A percentile compares a stretch with the other conserved stretches of the same genome.
phyloP scores from a whole-genome alignment of 1,284 basidiomycete genomes.

The Cystobasidium pallidum region DNA sequence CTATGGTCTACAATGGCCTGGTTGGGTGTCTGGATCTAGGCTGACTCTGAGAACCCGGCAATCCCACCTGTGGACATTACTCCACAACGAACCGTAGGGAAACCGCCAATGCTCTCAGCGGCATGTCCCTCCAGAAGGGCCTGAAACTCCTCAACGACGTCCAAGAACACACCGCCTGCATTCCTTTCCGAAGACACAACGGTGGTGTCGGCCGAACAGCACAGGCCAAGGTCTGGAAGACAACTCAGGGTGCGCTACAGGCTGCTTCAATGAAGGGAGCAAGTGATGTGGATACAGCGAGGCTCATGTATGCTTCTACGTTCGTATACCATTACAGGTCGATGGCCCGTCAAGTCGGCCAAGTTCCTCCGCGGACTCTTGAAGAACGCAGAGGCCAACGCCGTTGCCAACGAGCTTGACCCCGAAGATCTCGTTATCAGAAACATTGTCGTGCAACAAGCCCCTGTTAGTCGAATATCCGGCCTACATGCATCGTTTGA shows the following conservation, averaged over 20 bases:
- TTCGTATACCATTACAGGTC: constrained; percentile 62
- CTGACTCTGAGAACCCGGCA: constrained; percentile 13
- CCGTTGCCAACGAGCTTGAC: constrained; percentile 95
- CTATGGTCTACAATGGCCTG: neutral
- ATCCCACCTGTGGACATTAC: neutral
- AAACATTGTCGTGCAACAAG: constrained; percentile 98
- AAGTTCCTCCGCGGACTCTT: constrained; percentile 91
- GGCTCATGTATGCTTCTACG: constrained; percentile 6
- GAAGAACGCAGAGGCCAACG: constrained; percentile 99
- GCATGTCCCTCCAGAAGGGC: constrained; percentile 93
- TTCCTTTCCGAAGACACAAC: constrained; percentile 95
- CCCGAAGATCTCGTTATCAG: constrained; percentile 91
- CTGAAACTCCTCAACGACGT: constrained; percentile 94
- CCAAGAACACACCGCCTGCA: constrained; percentile 92
- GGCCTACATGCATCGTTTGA: constrained; percentile 54
- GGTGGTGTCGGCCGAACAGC: constrained; percentile 96
- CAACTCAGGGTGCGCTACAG: constrained; percentile 78
- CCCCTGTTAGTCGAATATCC: constrained; percentile 67
- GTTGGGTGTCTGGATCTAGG: neutral
- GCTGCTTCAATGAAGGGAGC: neutral
- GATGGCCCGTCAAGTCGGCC: constrained; percentile 99
- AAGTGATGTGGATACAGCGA: neutral
- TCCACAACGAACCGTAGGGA: constrained; percentile 50
- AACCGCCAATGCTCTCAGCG: constrained; percentile 62
- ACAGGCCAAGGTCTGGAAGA: constrained; percentile 97